phyloP scores from a whole-genome alignment of 495 filamentous ascomycete species.

The Cercophora sp. region DNA sequence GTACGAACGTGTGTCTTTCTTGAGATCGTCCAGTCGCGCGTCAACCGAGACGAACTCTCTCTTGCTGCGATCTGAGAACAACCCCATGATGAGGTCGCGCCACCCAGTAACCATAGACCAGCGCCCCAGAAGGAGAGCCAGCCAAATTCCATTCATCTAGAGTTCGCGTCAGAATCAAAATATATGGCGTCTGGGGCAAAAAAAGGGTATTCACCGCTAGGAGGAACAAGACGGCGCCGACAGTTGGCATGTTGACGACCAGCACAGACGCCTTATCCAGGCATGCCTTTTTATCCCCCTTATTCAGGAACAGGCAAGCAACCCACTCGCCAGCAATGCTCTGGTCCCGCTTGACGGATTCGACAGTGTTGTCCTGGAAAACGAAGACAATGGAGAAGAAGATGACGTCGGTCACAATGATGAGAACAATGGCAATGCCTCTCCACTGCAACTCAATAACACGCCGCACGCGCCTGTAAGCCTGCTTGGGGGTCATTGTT shows the following conservation, averaged over 20 bases:
- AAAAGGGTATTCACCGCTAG: slow-evolving; percentile 57
- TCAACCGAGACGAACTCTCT: slow-evolving; percentile 87
- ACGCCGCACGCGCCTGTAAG: slow-evolving; percentile 77
- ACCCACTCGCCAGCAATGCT: slow-evolving; percentile 59
- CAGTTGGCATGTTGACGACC: slow-evolving; percentile 67
- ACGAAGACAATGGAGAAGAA: slow-evolving; percentile 91
- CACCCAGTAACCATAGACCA: slow-evolving; percentile 81
- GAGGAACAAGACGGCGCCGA: slow-evolving; percentile 76
- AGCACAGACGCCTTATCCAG: slow-evolving; percentile 51
- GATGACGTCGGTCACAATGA: slow-evolving; percentile 85
- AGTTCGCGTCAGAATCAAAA: slow-evolving; percentile 5
- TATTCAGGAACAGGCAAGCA: slow-evolving; percentile 57
- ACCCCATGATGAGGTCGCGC: slow-evolving; percentile 58
- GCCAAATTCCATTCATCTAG: slow-evolving; percentile 80
- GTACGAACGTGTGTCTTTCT: slow-evolving; percentile 66
- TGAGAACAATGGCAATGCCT: slow-evolving; percentile 76
- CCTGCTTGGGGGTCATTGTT: slow-evolving; percentile 80
- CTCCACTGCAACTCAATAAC: slow-evolving; percentile 95
- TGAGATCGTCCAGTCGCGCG: slow-evolving; percentile 57
- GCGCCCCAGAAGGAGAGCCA: slow-evolving; percentile 73
- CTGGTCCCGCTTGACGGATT: slow-evolving; percentile 50
- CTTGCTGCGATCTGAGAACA: slow-evolving; percentile 38
- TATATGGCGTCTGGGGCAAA: background rate
- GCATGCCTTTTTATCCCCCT: slow-evolving; percentile 64
- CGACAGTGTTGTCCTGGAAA: slow-evolving; percentile 67